phyloP scores from a whole-genome alignment of 2,329 filamentous ascomycete species.

The Ascochyta rabiei region DNA sequence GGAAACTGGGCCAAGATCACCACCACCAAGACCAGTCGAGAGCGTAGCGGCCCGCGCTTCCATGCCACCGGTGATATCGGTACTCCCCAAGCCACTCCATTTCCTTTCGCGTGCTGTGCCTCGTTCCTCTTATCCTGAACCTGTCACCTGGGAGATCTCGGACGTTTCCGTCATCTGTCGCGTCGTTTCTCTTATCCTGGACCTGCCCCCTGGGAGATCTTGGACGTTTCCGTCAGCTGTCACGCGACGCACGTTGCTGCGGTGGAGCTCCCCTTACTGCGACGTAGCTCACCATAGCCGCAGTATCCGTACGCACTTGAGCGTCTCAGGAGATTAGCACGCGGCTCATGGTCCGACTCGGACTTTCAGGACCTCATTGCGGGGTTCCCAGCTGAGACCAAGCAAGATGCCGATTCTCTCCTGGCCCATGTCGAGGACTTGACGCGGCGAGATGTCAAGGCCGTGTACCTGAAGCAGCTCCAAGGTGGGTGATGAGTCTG shows the following conservation, averaged over 20 bases:
- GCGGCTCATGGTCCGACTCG: constrained; percentile 69
- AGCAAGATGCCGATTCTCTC: constrained; percentile 63
- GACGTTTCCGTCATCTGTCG: constrained; percentile 28
- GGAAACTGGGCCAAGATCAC: constrained; percentile 29
- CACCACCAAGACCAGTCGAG: constrained; percentile 32
- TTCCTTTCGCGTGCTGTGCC: constrained; percentile 27
- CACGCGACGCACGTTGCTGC: constrained; percentile 35
- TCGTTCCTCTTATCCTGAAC: constrained; percentile 18
- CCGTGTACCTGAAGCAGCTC: constrained; percentile 76
- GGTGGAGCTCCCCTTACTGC: constrained; percentile 21
- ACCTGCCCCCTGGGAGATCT: constrained; percentile 26
- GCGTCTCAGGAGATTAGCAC: constrained; percentile 68
- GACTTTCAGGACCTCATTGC: constrained; percentile 70
- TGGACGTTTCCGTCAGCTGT: constrained; percentile 30
- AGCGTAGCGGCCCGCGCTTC: constrained; percentile 29
- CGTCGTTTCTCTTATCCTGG: constrained; percentile 17
- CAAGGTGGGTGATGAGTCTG: constrained; percentile 55
- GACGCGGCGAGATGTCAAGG: constrained; percentile 74
- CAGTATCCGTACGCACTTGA: constrained; percentile 80
- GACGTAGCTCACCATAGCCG: constrained; percentile 40
- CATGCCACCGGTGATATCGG: constrained; percentile 24
- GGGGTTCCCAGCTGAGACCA: constrained; percentile 72
- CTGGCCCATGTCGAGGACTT: constrained; percentile 72
- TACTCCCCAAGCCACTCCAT: constrained; percentile 33
- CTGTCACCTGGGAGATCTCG: constrained; percentile 25